Evolutionary conservation across 768 basidiomycete genomes (phyloP).

Genomic region (Termitomyces sp.): DNA sequence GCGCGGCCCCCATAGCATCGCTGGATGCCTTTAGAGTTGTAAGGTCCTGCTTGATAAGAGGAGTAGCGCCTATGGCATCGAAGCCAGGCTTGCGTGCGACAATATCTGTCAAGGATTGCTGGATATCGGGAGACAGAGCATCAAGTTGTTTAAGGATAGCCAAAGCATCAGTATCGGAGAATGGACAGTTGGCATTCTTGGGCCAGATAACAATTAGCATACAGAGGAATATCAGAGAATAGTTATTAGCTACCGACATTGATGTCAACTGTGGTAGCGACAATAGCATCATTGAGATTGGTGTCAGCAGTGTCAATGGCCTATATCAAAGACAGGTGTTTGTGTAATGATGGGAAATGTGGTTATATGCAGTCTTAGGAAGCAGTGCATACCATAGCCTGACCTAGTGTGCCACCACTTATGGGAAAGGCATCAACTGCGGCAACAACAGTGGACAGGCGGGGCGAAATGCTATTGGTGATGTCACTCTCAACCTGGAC

Average conservation of each 20-base stretch:
- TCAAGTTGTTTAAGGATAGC: conserved; percentile 20
- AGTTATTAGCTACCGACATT: conserved; percentile 12
- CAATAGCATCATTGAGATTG: conserved; percentile 17
- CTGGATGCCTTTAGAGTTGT: conserved; percentile 18
- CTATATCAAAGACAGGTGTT: conserved; percentile 13
- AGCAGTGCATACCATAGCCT: conserved; percentile 22
- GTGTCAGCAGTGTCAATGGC: conserved; percentile 27
- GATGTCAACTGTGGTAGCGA: conserved; percentile 24
- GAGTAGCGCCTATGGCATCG: conserved; percentile 21
- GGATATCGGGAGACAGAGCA: conserved; percentile 23
- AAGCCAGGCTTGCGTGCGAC: conserved; percentile 23
- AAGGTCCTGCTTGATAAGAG: conserved; percentile 27
- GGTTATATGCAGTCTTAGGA: background rate
- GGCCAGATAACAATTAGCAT: background rate
- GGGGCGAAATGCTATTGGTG: conserved; percentile 17
- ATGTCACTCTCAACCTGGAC: conserved; percentile 29
- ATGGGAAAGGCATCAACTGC: conserved; percentile 27
- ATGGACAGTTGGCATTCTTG: conserved; percentile 16
- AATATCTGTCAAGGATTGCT: conserved; percentile 18
- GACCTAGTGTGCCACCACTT: conserved; percentile 18
- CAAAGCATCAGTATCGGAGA: conserved; percentile 22
- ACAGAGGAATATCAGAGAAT: background rate
- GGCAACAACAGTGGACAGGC: conserved; percentile 24
- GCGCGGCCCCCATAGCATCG: conserved; percentile 17
- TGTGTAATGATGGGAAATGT: background rate